Evolutionary conservation across 345 rosid species (phyloP).

Genomic region (Anastatica hierochuntica): DNA sequence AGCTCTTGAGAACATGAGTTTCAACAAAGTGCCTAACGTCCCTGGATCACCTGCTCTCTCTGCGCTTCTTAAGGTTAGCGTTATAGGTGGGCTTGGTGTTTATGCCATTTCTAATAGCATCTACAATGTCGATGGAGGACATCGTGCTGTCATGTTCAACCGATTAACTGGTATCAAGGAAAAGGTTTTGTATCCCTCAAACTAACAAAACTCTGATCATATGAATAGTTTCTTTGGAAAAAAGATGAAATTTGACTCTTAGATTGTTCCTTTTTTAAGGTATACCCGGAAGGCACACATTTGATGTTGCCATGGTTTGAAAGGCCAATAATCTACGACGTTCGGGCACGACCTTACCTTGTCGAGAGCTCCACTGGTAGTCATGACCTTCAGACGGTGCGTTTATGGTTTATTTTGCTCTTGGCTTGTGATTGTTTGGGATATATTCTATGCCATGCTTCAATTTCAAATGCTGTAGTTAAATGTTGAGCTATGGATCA

Average conservation of each 20-base stretch:
- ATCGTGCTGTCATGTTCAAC: slow-evolving; percentile 35
- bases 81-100: slow-evolving; percentile 27
- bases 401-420: not conserved
- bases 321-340: slow-evolving; percentile 84
- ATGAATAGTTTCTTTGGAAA: too few relatives aligned
- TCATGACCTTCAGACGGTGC: slow-evolving; percentile 93
- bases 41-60: slow-evolving; percentile 30
- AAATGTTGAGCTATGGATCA: too few relatives aligned
- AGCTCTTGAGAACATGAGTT: slow-evolving; percentile 20
- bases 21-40: slow-evolving; percentile 30
- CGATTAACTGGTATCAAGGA: slow-evolving; percentile 31
- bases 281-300: slow-evolving; percentile 92
- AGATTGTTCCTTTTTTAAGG: slow-evolving; percentile 33
- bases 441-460: not conserved
- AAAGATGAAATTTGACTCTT: too few relatives aligned
- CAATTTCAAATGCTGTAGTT: too few relatives aligned
- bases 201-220: not conserved
- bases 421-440: not conserved
- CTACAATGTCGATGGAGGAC: slow-evolving; percentile 34
- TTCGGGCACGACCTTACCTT: slow-evolving; percentile 82
- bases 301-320: slow-evolving; percentile 88
- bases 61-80: slow-evolving; percentile 26
- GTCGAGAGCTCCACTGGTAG: slow-evolving; percentile 94
- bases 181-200: slow-evolving; percentile 18
- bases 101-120: slow-evolving; percentile 23